Base-by-base conservation (phyloP, 2,329 filamentous ascomycete species). In the Sporothrix inflata region DNA sequence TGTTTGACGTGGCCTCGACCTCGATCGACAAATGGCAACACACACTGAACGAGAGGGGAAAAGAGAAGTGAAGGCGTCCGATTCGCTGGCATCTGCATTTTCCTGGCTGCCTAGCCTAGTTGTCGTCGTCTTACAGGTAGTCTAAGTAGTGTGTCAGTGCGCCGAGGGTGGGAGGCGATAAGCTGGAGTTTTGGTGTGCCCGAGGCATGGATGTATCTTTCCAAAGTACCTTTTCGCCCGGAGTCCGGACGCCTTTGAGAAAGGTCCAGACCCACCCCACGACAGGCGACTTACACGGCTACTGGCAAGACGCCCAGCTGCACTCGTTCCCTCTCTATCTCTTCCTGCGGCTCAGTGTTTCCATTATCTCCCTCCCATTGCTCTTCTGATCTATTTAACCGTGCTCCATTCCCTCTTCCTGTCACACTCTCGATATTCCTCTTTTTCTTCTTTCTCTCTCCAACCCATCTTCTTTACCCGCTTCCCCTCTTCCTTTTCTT, bases 81-180 rank as follows among this genome's bases (percentile, higher is more conserved):
- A 67, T 51, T 67, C 27, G 63, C 24, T 47, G 24, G n/a, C 27
- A n/a, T 24, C 16, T 34, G 19, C 42, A 49, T 12, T n/a, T 30
- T 70, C 19, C 55, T 70, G 68, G 68, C 40, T 70, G 68, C 68
- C 68, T 70, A 63, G 68, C 11, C 68, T 14, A 21, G 53, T 45
- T 40, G 40, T 70, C 38, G 67, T 60, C 65, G 45, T 67, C 45
- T 27, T 67, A 34, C 27, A 51, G 30, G 30, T 34, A 34, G 30
- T 34, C 30, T 34, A 6, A 6, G 30, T 34, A 34, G 49, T 19
- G 45, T 51, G 49, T 53, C 6, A 9, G 45, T 24, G 30, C 16
- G 40, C 11, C 19, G 34, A 19, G 67, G 38, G 24, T n/a, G 67
- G 67, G 67, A 53, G 49, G 67, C 67, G 49, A 57, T 69, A 69